Evolutionary conservation across 805 yeast species (phyloP).

Genomic region (Lachancea lanzarotensis): DNA sequence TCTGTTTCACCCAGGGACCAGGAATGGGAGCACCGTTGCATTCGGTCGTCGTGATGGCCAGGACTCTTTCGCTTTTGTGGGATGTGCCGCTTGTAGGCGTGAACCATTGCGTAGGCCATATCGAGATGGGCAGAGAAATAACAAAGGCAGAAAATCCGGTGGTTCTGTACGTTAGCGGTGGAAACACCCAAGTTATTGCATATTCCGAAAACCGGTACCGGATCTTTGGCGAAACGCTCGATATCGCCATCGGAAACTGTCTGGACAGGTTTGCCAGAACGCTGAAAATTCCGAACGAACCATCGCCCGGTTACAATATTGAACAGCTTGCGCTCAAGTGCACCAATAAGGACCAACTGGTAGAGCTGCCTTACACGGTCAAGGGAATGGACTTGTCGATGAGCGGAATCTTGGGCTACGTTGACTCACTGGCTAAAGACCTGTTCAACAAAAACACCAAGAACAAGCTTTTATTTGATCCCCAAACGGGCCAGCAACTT

Average conservation of each 20-base stretch:
- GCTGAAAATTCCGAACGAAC: conserved; percentile 79
- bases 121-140: conserved; percentile 98
- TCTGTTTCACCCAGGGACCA: conserved; percentile 96
- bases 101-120: conserved; percentile 96
- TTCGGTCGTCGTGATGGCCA: conserved; percentile 85
- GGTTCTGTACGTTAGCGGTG: conserved; percentile 94
- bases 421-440: conserved; percentile 75
- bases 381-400: conserved; percentile 97
- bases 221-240: conserved; percentile 98
- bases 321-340: conserved; percentile 85
- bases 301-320: conserved; percentile 96
- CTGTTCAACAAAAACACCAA: conserved; percentile 42
- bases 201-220: conserved; percentile 89
- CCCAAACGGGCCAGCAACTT: conserved; percentile 37
- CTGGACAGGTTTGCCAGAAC: conserved; percentile 93
- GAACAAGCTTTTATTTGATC: conserved; percentile 35
- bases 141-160: conserved; percentile 98
- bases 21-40: conserved; percentile 99
- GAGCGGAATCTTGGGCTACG: conserved; percentile 88
- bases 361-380: conserved; percentile 88
- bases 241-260: conserved; percentile 96
- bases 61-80: conserved; percentile 79
- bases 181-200: conserved; percentile 97
- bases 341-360: conserved; percentile 39
- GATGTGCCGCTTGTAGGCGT: conserved; percentile 84